Evolutionary conservation across 2,329 filamentous ascomycete species (phyloP), one percentile per base, ranked within the genome.

Genomic region (Fusarium sacchari): DNA sequence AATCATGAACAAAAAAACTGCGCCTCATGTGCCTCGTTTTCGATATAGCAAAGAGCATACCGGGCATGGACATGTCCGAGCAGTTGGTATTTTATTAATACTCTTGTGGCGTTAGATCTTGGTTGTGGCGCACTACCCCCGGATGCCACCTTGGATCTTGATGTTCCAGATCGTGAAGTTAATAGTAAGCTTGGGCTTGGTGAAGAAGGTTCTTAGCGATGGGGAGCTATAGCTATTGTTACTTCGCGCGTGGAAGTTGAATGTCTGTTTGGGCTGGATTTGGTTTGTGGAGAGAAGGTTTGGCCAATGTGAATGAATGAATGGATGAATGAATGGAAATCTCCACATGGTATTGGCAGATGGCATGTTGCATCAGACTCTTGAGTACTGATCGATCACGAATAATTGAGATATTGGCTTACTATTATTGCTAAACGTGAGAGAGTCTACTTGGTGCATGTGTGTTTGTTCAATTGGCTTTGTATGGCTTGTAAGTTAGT

Each of bases 1-100:
- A 37, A 50, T 58, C 56, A 58, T 50, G 56, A 58, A 50, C 56
- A 58, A 50, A 12, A n/a, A 36, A n/a, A n/a, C 42, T 50, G 56
- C 42, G 56, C 56, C 56, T 58, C 24, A 55, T 20, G 50, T 55
- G 20, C 50, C 20, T 30, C 11, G 13, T 26, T n/a, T 36, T 26
- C 3, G 32, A 58, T 49, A 58, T 30, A 36, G 18, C 47, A 61
- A 44, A n/a, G 20, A 37, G 22, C 18, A 55, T 40, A 34, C 32
- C 59, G 37, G 20, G 11, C 55, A 28, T 58, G 40, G 42, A 24
- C 8, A 58, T 36, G 24, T 50, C 40, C 32, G 32, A 12, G 26
- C 2, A 15, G 9, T 26, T 58, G 56, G 32, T 12, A 24, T 50
- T 58, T 40, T 28, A 50, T 50, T 50, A 24, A 58, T 50, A 58